Percentiles rank a stretch among this genome's conserved stretches.
These are phyloP conservation scores for Daedalea quercina DNA, from an alignment of 768 basidiomycete species.

Conservation along the genomic window DNA sequence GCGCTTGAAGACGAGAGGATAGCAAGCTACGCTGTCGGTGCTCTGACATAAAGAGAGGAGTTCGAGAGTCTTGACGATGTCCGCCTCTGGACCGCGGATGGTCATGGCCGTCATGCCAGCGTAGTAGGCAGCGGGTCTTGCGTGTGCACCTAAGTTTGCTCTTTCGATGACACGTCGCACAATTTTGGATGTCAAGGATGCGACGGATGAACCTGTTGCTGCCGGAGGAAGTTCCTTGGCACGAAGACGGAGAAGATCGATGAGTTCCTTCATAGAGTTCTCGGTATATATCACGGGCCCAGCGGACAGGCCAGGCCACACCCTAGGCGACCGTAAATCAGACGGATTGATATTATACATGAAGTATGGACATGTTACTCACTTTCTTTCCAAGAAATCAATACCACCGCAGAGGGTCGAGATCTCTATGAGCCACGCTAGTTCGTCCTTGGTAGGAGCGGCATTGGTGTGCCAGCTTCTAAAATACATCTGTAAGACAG, in stretches of 20 bases:
- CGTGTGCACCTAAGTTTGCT: background rate
- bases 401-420: background rate
- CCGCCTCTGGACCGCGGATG: background rate
- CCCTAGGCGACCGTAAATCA: no score
- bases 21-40: background rate
- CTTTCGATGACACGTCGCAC: background rate
- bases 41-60: slow-evolving; percentile 2
- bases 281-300: no score
- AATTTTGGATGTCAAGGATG: background rate
- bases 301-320: no score
- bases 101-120: background rate
- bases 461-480: background rate
- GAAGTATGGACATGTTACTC: no score
- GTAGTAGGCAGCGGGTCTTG: background rate
- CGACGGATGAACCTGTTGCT: background rate
- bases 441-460: background rate
- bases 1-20: background rate
- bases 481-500: background rate
- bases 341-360: no score
- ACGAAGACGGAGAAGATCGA: background rate
- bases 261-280: no score
- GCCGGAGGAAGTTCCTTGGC: background rate
- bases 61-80: slow-evolving; percentile 1
- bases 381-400: background rate
- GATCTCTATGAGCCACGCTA: background rate